Percentiles rank a stretch among this genome's conserved stretches.
phyloP scores from a whole-genome alignment of 2,329 filamentous ascomycete genomes.

The Penicillium vulpinum region DNA sequence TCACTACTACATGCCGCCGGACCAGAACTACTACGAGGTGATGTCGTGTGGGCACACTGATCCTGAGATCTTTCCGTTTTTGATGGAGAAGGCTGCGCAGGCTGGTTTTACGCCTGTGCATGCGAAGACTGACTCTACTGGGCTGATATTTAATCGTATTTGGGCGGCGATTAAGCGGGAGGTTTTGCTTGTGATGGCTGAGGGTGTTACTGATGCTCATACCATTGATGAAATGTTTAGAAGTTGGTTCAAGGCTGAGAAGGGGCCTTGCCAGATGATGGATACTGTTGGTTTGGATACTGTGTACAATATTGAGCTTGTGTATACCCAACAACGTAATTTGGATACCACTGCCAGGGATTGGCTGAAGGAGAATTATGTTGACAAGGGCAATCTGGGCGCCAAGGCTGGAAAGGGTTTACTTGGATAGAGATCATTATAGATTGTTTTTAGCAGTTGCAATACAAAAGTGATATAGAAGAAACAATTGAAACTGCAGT shows the following conservation, averaged over 20 bases:
- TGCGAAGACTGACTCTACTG: conserved; percentile 18
- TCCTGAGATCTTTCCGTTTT: conserved; percentile 19
- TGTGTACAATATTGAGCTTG: conserved; percentile 23
- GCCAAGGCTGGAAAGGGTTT: conserved; percentile 18
- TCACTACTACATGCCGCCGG: conserved; percentile 26
- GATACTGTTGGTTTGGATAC: conserved; percentile 26
- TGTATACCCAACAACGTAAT: conserved; percentile 14
- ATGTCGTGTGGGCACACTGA: conserved; percentile 23
- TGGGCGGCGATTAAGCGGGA: conserved; percentile 23
- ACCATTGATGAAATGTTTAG: conserved; percentile 25
- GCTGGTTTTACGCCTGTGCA: conserved; percentile 21
- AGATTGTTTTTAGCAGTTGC: not conserved
- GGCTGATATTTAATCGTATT: conserved; percentile 22
- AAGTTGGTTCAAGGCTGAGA: conserved; percentile 21
- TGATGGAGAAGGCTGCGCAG: conserved; percentile 17
- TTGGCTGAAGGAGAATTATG: conserved; percentile 21
- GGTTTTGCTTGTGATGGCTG: conserved; percentile 18
- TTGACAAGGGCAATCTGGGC: conserved; percentile 23
- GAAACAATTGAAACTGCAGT: not conserved
- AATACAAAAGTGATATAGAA: not conserved
- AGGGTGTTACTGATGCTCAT: conserved; percentile 18
- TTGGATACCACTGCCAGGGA: conserved; percentile 11
- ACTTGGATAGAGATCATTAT: conserved; percentile 6
- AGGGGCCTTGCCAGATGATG: conserved; percentile 25
- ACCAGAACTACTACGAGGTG: conserved; percentile 19